Percentiles rank a stretch among this genome's conserved stretches.
These are phyloP conservation scores for Hortiboletus flavorubellus DNA, from an alignment of 768 basidiomycete genomes.

Conservation along the genomic window DNA sequence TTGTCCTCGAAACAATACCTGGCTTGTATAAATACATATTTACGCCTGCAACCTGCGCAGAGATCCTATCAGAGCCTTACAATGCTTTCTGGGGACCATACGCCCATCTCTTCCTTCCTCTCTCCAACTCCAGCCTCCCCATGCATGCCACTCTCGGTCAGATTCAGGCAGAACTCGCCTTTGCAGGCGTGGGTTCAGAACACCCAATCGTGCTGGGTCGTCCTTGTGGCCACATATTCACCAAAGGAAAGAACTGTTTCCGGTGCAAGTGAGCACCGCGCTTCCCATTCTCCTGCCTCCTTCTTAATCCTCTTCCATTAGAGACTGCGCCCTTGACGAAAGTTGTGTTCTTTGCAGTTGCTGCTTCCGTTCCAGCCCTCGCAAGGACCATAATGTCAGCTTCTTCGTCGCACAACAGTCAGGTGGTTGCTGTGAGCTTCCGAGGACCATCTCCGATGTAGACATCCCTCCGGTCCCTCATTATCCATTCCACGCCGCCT, in stretches of 20 bases:
- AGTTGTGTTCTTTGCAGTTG: constrained; percentile 20
- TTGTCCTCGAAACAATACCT: constrained; percentile 78
- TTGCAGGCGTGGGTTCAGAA: constrained; percentile 57
- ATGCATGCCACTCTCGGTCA: constrained; percentile 66
- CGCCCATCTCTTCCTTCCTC: constrained; percentile 67
- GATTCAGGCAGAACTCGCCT: constrained; percentile 57
- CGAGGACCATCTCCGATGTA: constrained; percentile 39
- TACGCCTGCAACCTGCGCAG: constrained; percentile 67
- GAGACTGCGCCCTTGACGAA: no score
- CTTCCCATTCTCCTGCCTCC: no score
- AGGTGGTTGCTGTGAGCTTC: constrained; percentile 82
- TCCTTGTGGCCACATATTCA: constrained; percentile 82
- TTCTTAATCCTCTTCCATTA: no score
- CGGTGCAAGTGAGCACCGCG: no score
- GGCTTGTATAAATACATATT: constrained; percentile 75
- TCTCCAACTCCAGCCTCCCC: constrained; percentile 59
- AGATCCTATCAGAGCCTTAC: constrained; percentile 77
- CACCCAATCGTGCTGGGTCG: constrained; percentile 64
- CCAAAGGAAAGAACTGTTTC: constrained; percentile 14
- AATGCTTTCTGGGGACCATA: constrained; percentile 79
- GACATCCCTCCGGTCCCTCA: constrained; percentile 60
- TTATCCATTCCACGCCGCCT: constrained; percentile 52
- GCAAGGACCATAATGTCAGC: constrained; percentile 83
- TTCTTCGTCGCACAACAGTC: constrained; percentile 92
- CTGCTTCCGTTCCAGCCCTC: constrained; percentile 89